Evolutionary conservation across 1,284 basidiomycete genomes (phyloP), one percentile per base, ranked within the genome.

Genomic region (Pascua sp.): DNA sequence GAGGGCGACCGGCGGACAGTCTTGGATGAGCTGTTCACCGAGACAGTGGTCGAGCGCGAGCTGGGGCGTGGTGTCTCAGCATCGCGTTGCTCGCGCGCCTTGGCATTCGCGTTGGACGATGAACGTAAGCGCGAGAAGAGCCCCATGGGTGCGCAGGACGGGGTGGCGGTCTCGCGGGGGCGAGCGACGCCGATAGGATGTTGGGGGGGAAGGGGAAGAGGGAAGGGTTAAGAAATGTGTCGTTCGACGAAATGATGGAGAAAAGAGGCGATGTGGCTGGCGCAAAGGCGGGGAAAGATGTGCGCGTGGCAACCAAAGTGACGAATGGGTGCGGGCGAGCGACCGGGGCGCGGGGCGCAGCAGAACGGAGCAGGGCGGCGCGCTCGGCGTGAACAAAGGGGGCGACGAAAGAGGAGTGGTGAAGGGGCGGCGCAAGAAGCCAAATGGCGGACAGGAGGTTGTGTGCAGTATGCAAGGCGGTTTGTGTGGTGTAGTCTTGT

Each of bases 81-180:
- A 32, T 32, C 24, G 24, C 24, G 24, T 32, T 32, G 24, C 24
- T 32, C 24, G 24, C 24, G 24, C 24, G 24, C 24, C 24, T 32
- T 32, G 24, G 24, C 17, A 13, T 42, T 17, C 12, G 55, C 51
- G 56, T 51, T 42, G 32, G 60, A 56, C 46, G 49, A 47, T n/a
- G 56, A 42, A 7, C 60, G 60, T 24, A 62, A 47, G 42, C 60
- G 60, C 40, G 46, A 46, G 24, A 62, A 55, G 51, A 62, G 18
- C n/a, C 60, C 57, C 60, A 62, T 62, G 13, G 54, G 38, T 18
- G 36, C 12, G 45, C 16, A 32, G 48, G 18, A 38, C 12, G 39
- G 18, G 52, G 13, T 38, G 8, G 51, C n/a, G 16, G 32, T 15
- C 12, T 13, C 36, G 16, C 16, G 17, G 36, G 37, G 16, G 40